These are phyloP conservation scores for Priceomyces carsonii DNA, from an alignment of 805 yeast species.

Conservation along the genomic window DNA sequence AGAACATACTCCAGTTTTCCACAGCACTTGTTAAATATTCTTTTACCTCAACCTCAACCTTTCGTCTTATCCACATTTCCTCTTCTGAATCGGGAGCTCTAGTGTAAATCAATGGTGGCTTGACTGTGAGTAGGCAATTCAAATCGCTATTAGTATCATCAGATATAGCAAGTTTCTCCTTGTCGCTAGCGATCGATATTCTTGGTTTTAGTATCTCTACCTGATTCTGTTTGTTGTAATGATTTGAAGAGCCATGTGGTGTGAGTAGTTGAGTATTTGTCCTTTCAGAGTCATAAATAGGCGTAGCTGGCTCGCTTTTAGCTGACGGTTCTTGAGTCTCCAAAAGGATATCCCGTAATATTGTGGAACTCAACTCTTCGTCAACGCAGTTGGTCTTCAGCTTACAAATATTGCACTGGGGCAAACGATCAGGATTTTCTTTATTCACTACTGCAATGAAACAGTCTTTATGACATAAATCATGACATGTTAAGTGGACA, in stretches of 20 bases:
- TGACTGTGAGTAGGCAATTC: conserved; percentile 19
- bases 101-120: conserved; percentile 19
- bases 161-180: conserved; percentile 5
- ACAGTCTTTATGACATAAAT: conserved; percentile 28
- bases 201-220: conserved; percentile 10
- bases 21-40: conserved; percentile 6
- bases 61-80: conserved; percentile 1
- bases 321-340: conserved; percentile 1
- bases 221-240: conserved; percentile 6
- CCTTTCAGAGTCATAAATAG: neutral
- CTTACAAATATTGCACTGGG: conserved; percentile 16
- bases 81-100: conserved; percentile 1
- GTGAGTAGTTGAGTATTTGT: conserved; percentile 2
- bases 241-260: conserved; percentile 3
- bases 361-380: conserved; percentile 9
- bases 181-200: conserved; percentile 7
- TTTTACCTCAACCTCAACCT: conserved; percentile 10
- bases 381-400: conserved; percentile 13
- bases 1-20: conserved; percentile 6
- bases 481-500: conserved; percentile 22
- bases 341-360: conserved; percentile 1
- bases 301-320: neutral
- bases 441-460: conserved; percentile 14
- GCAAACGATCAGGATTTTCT: conserved; percentile 10
- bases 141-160: conserved; percentile 10